These are phyloP conservation scores for Lentinula boryana DNA, from an alignment of 768 basidiomycete species.

Conservation along the genomic window DNA sequence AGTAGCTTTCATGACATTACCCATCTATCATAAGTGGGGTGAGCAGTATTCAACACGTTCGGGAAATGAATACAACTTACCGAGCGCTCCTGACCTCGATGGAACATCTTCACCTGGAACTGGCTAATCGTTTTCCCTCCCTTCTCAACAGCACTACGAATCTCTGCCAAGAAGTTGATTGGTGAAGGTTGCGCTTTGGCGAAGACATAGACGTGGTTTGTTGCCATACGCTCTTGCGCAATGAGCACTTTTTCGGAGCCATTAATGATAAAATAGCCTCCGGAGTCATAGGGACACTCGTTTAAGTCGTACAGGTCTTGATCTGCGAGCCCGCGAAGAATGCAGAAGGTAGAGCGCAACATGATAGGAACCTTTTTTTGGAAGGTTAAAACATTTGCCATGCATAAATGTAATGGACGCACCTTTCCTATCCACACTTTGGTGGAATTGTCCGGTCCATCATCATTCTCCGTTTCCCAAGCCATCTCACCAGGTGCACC, in stretches of 20 bases:
- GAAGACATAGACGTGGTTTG: constrained; percentile 98
- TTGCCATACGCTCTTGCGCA: constrained; percentile 99
- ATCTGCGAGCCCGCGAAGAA: constrained; percentile 73
- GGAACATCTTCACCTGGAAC: constrained; percentile 97
- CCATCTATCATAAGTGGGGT: constrained; percentile 42
- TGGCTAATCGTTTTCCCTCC: constrained; percentile 98
- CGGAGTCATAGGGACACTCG: constrained; percentile 98
- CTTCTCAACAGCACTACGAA: constrained; percentile 95
- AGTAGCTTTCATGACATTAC: constrained; percentile 93
- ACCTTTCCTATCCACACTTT: constrained; percentile 97
- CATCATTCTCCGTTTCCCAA: constrained; percentile 72
- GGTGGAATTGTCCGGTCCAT: constrained; percentile 53
- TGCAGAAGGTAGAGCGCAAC: constrained; percentile 94
- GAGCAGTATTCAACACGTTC: constrained; percentile 1
- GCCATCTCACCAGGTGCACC: constrained; percentile 74
- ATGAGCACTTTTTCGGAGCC: constrained; percentile 99
- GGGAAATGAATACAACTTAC: constrained; percentile 37
- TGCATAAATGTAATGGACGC: constrained; percentile 14
- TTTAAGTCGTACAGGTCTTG: constrained; percentile 85
- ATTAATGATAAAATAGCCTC: constrained; percentile 99
- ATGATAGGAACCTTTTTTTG: constrained; percentile 85
- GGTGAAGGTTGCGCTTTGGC: constrained; percentile 97
- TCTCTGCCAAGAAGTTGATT: constrained; percentile 93
- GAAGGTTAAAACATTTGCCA: not conserved
- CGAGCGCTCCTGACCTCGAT: constrained; percentile 81